These are phyloP conservation scores for Camelina neglecta DNA, from an alignment of 345 rosid species.

Conservation along the genomic window DNA sequence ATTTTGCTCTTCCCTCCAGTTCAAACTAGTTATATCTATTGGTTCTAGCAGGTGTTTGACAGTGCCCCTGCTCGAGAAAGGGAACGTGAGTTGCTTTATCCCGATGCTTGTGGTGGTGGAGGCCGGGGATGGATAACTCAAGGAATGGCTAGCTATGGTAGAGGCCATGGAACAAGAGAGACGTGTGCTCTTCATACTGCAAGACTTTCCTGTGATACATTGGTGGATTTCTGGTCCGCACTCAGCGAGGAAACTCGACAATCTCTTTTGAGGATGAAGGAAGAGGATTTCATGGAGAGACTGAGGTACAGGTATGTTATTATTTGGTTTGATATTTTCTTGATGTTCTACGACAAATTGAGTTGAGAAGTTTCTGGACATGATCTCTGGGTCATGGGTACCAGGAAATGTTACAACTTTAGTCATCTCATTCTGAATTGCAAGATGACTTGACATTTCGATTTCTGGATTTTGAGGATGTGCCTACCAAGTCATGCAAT, in stretches of 20 bases:
- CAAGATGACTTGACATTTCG: not conserved
- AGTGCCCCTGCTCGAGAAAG: conserved; percentile 92
- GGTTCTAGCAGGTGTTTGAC: conserved; percentile 79
- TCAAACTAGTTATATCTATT: conserved; percentile 49
- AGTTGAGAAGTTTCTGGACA: conserved; percentile 19
- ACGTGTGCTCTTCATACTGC: conserved; percentile 97
- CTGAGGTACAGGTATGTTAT: conserved; percentile 85
- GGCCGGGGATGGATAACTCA: conserved; percentile 99
- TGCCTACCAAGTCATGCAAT: too few relatives aligned
- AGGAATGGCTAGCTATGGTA: conserved; percentile 79
- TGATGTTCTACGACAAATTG: not conserved
- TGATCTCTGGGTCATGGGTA: conserved; percentile 22
- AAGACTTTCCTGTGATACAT: conserved; percentile 92
- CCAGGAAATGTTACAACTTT: conserved; percentile 7
- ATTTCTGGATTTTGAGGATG: too few relatives aligned
- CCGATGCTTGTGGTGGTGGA: conserved; percentile 99
- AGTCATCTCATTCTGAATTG: conserved; percentile 9
- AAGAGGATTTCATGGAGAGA: conserved; percentile 98
- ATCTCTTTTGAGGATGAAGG: conserved; percentile 95
- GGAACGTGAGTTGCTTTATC: conserved; percentile 94
- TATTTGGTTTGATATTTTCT: conserved; percentile 29
- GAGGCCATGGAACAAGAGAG: conserved; percentile 96
- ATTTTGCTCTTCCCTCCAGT: not conserved
- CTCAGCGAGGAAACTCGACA: conserved; percentile 87
- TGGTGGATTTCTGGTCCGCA: conserved; percentile 96